Evolutionary conservation across 495 filamentous ascomycete species (phyloP).

Genomic region (Daldinia vernicosa): DNA sequence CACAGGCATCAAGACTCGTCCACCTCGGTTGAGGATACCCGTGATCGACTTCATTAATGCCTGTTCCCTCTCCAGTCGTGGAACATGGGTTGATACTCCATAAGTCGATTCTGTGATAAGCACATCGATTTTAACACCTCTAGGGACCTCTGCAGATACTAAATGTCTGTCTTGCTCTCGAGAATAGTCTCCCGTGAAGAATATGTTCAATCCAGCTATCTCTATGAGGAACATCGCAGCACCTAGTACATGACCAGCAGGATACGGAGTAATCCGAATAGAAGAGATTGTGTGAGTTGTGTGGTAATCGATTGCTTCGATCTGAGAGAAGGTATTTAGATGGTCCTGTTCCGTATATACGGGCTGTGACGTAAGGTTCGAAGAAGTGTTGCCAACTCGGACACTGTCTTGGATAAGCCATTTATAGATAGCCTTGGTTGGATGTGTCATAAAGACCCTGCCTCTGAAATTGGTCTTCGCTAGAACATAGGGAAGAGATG

Average conservation of each 20-base stretch:
- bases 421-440: constrained; percentile 99
- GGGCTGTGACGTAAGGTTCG: constrained; percentile 74
- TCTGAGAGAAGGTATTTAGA: constrained; percentile 86
- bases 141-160: constrained; percentile 87
- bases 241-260: constrained; percentile 96
- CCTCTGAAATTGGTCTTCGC: constrained; percentile 98
- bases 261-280: constrained; percentile 95
- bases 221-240: constrained; percentile 98
- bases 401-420: constrained; percentile 98
- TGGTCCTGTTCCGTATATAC: constrained; percentile 96
- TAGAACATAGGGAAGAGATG: constrained; percentile 94
- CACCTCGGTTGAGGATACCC: constrained; percentile 85
- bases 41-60: constrained; percentile 95
- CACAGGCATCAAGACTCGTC: constrained; percentile 92
- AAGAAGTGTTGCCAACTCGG: constrained; percentile 82
- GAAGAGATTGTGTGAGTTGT: constrained; percentile 96
- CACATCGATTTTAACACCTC: constrained; percentile 86
- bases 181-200: constrained; percentile 98
- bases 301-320: constrained; percentile 98
- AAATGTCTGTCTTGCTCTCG: constrained; percentile 94
- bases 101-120: constrained; percentile 98
- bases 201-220: constrained; percentile 92
- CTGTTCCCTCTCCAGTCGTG: constrained; percentile 87
- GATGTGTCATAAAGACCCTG: constrained; percentile 98
- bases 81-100: constrained; percentile 89